Evolutionary conservation across 2,329 filamentous ascomycete species (phyloP), one percentile per base, ranked within the genome.

Genomic region (Bipolaris victoriae): DNA sequence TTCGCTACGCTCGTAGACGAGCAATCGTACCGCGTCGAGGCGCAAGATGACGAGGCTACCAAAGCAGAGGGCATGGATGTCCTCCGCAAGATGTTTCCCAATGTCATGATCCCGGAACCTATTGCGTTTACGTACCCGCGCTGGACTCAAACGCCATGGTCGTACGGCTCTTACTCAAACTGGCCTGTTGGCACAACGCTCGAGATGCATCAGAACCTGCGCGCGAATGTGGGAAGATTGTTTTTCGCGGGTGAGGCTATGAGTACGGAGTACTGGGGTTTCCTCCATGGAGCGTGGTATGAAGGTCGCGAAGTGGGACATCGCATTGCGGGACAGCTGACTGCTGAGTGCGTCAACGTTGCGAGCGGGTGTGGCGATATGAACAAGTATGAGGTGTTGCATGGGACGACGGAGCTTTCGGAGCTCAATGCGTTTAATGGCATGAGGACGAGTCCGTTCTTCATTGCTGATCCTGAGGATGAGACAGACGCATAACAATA

Each of bases 171-270:
- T 20, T 90, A 88, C 73, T 87, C 84, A 36, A 89, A 89, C 69
- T 90, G 87, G 88, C 88, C 88, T 0, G 76, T 82, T 0, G 84
- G 84, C 0, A 85, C 86, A 41, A 87, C 84, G 0, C 77, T 90
- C 0, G 84, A 89, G 66, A 84, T 81, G 76, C 88, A 90, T 62
- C 84, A 90, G 68, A 90, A 90, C 62, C 77, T 90, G 10, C 82
- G 88, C 1, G 85, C 87, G n/a, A 89, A 88, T 58, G 74, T 87
- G 0, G 81, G 81, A 7, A 74, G 85, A 0, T 70, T 90, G 3
- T 89, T 82, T 77, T 90, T 88, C 60, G 86, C 88, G 0, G 88
- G 88, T 0, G 88, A 90, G 68, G 84, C 83, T 1, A 88, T 82
- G 0, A 87, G 83, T 40, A 80, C 85, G 0, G 79, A 85, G 63